Conservation (phyloP, 108 stramenopile genomes). For the Thalassiosira profunda region DNA sequence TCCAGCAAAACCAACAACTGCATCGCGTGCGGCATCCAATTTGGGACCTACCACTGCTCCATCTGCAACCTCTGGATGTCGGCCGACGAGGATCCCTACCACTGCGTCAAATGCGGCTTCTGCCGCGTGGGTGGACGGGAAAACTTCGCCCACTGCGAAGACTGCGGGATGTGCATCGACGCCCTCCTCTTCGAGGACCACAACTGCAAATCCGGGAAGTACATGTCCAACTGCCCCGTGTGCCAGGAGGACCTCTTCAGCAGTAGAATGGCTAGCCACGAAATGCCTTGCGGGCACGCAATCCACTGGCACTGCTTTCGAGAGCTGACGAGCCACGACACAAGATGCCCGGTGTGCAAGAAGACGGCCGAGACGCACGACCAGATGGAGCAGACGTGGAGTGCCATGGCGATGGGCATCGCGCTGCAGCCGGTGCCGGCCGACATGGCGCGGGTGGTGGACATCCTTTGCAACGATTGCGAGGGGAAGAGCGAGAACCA, state of each 20-base stretch:
- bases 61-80: constrained; percentile 93
- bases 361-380: constrained; percentile 92
- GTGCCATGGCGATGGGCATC: constrained; percentile 80
- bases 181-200: constrained; percentile 80
- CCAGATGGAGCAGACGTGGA: constrained; percentile 87
- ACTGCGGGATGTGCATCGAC: constrained; percentile 93
- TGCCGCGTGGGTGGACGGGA: constrained; percentile 91
- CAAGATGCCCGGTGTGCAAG: constrained; percentile 89
- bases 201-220: constrained; percentile 89
- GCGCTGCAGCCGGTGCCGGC: constrained; percentile 84
- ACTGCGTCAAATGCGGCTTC: constrained; percentile 87
- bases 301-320: constrained; percentile 79
- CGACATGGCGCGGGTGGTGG: constrained; percentile 82
- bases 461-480: constrained; percentile 88
- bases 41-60: constrained; percentile 85
- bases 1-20: constrained; percentile 87
- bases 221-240: constrained; percentile 92
- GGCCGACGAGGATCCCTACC: constrained; percentile 83
- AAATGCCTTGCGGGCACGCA: constrained; percentile 57
- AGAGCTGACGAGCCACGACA: constrained; percentile 75
- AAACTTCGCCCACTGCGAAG: constrained; percentile 84
- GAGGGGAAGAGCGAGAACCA: constrained; percentile 62
- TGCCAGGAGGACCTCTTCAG: constrained; percentile 92
- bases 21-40: constrained; percentile 69
- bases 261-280: constrained; percentile 62